These are phyloP conservation scores for Keithomyces neogunnii DNA, from an alignment of 2,329 filamentous ascomycete species.

Conservation along the genomic window DNA sequence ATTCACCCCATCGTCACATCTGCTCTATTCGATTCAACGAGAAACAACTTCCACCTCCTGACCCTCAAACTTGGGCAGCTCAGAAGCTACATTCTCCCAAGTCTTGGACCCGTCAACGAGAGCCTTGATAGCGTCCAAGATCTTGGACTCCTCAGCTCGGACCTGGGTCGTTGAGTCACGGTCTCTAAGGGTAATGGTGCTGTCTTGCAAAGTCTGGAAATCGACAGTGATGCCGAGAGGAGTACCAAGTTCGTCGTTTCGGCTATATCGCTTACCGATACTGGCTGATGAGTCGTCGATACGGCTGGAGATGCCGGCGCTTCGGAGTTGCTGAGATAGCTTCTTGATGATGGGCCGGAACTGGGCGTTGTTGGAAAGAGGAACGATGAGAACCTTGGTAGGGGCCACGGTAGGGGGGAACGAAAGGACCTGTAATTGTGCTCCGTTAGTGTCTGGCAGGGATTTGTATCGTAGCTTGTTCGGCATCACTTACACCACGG, in stretches of 20 bases:
- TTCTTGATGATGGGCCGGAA: slow-evolving; percentile 71
- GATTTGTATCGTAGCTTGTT: not conserved
- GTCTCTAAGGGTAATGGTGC: slow-evolving; percentile 79
- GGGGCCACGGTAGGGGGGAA: slow-evolving; percentile 66
- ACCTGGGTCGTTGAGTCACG: slow-evolving; percentile 89
- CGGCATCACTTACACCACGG: slow-evolving; percentile 60
- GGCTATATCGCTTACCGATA: slow-evolving; percentile 89
- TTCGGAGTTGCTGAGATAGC: slow-evolving; percentile 68
- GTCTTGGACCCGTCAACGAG: slow-evolving; percentile 39
- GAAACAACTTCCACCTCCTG: slow-evolving; percentile 51
- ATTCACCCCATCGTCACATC: not conserved
- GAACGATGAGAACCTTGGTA: slow-evolving; percentile 88
- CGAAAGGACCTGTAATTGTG: slow-evolving; percentile 37
- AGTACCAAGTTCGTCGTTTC: slow-evolving; percentile 93
- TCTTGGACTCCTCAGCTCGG: slow-evolving; percentile 70
- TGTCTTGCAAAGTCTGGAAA: slow-evolving; percentile 88
- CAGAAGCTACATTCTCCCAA: slow-evolving; percentile 62
- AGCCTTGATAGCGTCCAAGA: slow-evolving; percentile 64
- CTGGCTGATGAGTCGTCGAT: slow-evolving; percentile 85
- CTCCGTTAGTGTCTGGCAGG: slow-evolving; percentile 8
- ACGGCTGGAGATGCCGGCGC: slow-evolving; percentile 69
- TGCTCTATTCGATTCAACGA: slow-evolving; percentile 16
- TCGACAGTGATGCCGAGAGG: slow-evolving; percentile 91
- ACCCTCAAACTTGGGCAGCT: slow-evolving; percentile 76
- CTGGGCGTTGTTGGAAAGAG: slow-evolving; percentile 70